phyloP scores from a whole-genome alignment of 192 early-diverging fungal genomes.

The Coemansia umbellata region DNA sequence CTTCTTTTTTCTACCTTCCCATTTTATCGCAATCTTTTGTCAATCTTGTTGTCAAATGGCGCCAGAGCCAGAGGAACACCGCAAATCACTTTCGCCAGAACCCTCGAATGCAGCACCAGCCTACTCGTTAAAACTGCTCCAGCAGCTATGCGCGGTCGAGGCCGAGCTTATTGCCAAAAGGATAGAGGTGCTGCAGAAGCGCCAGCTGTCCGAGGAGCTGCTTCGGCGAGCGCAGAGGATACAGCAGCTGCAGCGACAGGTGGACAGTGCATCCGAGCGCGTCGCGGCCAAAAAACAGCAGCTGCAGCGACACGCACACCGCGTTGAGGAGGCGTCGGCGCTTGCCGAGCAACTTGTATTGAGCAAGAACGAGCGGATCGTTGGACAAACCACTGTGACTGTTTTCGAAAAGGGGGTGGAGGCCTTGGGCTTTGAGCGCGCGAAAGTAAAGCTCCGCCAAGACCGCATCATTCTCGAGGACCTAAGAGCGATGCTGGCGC shows the following conservation, averaged over 20 bases:
- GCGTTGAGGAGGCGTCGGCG: conserved; percentile 22
- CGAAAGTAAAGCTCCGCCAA: conserved; percentile 17
- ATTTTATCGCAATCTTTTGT: no score
- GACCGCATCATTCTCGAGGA: conserved; percentile 42
- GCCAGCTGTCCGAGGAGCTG: neutral
- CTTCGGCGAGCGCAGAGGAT: neutral
- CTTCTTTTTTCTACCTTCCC: no score
- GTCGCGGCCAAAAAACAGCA: neutral
- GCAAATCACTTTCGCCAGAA: no score
- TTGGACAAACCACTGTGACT: neutral
- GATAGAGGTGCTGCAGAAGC: neutral
- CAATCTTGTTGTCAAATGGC: no score
- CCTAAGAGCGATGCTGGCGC: conserved; percentile 38
- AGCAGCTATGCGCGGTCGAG: conserved; percentile 15
- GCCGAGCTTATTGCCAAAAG: neutral
- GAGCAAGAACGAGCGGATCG: neutral
- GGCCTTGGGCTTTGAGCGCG: neutral
- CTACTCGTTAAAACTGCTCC: neutral
- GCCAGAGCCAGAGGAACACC: no score
- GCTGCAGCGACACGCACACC: neutral
- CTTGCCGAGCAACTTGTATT: conserved; percentile 1
- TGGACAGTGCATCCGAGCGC: neutral
- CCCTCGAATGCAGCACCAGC: no score
- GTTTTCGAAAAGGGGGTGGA: no score
- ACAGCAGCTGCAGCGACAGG: conserved; percentile 3